These are phyloP conservation scores for Eragrostis tef DNA, from an alignment of 202 grass and related monocot species.

Conservation along the genomic window DNA sequence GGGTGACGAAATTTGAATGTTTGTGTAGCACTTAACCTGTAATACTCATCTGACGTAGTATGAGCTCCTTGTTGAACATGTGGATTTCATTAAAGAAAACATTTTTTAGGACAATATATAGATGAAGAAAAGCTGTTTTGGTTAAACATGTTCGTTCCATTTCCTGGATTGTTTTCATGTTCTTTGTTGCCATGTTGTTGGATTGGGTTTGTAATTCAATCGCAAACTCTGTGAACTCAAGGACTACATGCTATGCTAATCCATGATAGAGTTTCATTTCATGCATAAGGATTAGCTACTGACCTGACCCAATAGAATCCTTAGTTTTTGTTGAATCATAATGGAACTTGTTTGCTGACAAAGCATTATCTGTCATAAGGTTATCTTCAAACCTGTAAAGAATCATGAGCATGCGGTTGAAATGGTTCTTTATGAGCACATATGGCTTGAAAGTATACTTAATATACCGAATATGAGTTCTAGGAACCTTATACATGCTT, in stretches of 20 bases:
- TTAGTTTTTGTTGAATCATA: not conserved
- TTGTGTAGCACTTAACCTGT: not conserved
- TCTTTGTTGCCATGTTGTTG: conserved; percentile 18
- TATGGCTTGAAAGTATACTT: not conserved
- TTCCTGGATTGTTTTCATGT: not conserved
- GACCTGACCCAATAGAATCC: not conserved
- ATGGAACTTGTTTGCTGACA: conserved; percentile 16
- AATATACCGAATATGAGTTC: conserved; percentile 18
- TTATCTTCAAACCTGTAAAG: not conserved
- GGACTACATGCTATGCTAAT: conserved; percentile 7
- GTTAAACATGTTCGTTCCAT: conserved; percentile 21
- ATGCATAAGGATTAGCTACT: conserved; percentile 22
- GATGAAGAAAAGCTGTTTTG: conserved; percentile 10
- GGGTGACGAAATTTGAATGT: conserved; percentile 1
- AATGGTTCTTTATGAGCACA: conserved; percentile 10
- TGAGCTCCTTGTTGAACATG: not conserved
- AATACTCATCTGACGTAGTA: not conserved
- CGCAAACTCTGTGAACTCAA: not conserved
- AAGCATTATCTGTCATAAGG: not conserved
- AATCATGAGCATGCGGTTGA: not conserved
- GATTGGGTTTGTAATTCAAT: not conserved
- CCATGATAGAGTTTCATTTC: conserved; percentile 1
- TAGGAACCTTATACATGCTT: not conserved
- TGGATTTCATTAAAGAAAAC: conserved; percentile 11
- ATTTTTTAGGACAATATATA: not conserved